A percentile compares a stretch with the other conserved stretches of the same genome.
These are phyloP conservation scores for Sclerotinia spermophila DNA, from an alignment of 2,329 filamentous ascomycete species.

Conservation along the genomic window DNA sequence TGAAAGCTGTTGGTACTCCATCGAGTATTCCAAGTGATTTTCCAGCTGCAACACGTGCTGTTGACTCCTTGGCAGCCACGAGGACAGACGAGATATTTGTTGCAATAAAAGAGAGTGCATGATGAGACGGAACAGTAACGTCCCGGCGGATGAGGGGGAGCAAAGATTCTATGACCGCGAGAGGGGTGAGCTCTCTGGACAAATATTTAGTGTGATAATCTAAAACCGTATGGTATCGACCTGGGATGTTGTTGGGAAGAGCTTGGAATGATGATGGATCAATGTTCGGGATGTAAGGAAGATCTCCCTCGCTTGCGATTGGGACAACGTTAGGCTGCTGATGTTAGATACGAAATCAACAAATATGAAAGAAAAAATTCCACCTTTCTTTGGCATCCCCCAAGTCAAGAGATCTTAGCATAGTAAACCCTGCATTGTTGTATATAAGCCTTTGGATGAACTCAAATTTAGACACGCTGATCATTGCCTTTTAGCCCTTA, in stretches of 20 bases:
- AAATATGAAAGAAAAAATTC: constrained; percentile 40
- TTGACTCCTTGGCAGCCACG: constrained; percentile 67
- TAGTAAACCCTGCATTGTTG: constrained; percentile 59
- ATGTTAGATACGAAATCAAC: not conserved
- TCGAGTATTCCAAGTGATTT: constrained; percentile 50
- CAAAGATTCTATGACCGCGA: constrained; percentile 65
- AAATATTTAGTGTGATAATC: constrained; percentile 77
- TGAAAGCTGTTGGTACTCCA: constrained; percentile 54
- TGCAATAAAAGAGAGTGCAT: constrained; percentile 69
- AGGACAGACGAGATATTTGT: constrained; percentile 59
- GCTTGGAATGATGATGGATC: constrained; percentile 42
- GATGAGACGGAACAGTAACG: constrained; percentile 50
- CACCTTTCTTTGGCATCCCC: constrained; percentile 45
- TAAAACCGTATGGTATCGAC: constrained; percentile 63
- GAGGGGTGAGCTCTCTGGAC: constrained; percentile 65
- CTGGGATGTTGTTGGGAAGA: constrained; percentile 42
- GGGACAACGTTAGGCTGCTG: constrained; percentile 54
- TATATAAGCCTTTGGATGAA: constrained; percentile 64
- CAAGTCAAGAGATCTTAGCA: constrained; percentile 46
- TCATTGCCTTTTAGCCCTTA: not conserved
- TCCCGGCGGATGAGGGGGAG: constrained; percentile 67
- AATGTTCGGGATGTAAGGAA: constrained; percentile 40
- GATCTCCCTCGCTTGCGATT: constrained; percentile 38
- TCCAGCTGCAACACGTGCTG: constrained; percentile 60
- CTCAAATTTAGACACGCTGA: constrained; percentile 56